Base-by-base conservation (phyloP, 345 rosid genomes). In the Mercurialis annua region DNA sequence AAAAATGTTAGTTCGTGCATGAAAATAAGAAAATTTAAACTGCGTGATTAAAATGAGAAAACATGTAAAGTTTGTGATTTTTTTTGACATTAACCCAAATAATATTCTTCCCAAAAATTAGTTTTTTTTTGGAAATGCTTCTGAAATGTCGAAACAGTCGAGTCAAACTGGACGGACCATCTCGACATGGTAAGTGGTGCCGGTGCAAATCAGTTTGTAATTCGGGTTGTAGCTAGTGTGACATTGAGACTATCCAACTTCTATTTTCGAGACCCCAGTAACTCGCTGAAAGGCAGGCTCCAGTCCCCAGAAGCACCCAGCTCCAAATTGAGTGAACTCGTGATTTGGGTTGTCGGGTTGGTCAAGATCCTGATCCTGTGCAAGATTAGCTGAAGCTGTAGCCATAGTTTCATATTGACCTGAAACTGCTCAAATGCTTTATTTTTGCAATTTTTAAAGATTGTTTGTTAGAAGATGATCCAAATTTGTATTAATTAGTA, bases 291-390 rank as follows among this genome's bases (percentile, higher is more conserved):
- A 93, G 30, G 88, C 81, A 2, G 90, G 73, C 78, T 89, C 96
- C 38, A 83, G 83, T 1, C 97, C 91, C 97, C 96, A 93, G 82
- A 93, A 93, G 69, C 98, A 93, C 17, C 97, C 96, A 0, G 96
- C 97, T 46, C 92, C 97, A 73, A 93, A 90, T 65, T 90, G 85
- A 3, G 96, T 92, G 15, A 90, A 78, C 73, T 82, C 84, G 76
- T 74, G 82, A 53, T 68, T 75, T 0, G 88, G 78, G 31, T 64
- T 44, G 0, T 80, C 84, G 0, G 90, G 84, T 27, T 42, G 73
- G 73, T 92, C 97, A 1, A 61, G 76, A 69, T 92, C 98, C 10
- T 79, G 87, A 34, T 81, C 88, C 64, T 80, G 78, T 5, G 92
- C 88, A 3, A 81, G 84, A 70, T 76, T 81, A 71, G 47, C 20